Conservation (phyloP, 2,329 filamentous ascomycete species). For the Fusarium sp. region DNA sequence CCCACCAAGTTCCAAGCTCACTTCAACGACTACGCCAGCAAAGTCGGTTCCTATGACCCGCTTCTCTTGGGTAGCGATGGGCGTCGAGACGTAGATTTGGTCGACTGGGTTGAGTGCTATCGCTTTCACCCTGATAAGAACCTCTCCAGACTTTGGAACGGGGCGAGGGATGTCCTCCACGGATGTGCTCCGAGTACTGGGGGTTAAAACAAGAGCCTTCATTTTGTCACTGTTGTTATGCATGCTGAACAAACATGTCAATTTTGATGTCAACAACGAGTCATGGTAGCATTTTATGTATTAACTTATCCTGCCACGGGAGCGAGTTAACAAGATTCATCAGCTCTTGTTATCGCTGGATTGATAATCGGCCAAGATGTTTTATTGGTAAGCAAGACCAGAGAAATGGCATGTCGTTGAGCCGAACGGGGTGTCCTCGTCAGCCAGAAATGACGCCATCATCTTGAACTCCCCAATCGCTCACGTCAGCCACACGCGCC, state of each 20-base stretch:
- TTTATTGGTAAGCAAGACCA: neutral
- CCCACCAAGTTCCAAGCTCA: constrained; percentile 20
- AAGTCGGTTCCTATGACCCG: constrained; percentile 56
- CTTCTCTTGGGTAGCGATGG: constrained; percentile 45
- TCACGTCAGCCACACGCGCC: neutral
- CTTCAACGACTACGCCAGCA: constrained; percentile 48
- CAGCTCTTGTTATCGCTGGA: neutral
- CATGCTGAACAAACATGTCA: neutral
- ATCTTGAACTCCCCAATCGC: neutral
- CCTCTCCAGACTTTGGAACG: constrained; percentile 17
- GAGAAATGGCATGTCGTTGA: neutral
- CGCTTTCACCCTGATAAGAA: constrained; percentile 40
- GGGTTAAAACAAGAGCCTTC: constrained; percentile 41
- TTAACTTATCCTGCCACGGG: neutral
- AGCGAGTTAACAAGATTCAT: neutral
- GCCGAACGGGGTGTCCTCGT: neutral
- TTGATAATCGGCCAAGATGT: neutral
- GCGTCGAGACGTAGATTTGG: constrained; percentile 50
- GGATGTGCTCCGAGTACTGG: neutral
- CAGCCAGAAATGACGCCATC: neutral
- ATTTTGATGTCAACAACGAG: neutral
- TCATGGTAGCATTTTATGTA: neutral
- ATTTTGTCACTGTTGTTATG: constrained; percentile 10
- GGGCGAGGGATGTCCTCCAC: constrained; percentile 35
- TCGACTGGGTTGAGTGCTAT: constrained; percentile 46